Evolutionary conservation across 371 early-diverging fungal species (phyloP).

Genomic region (Dentiscutata heterogama): DNA sequence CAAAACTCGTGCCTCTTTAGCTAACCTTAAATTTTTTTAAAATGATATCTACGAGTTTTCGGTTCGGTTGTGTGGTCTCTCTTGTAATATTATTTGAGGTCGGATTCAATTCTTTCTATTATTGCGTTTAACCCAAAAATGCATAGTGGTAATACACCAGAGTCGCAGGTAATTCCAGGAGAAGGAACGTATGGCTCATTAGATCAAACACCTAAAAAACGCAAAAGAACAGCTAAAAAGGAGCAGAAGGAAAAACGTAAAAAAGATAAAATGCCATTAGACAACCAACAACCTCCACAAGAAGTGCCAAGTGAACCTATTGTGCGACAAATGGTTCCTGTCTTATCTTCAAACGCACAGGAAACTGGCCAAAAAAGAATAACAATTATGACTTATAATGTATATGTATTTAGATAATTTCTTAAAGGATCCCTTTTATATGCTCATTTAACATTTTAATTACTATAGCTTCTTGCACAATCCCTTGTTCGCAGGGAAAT

Average conservation of each 20-base stretch:
- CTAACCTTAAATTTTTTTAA: no score
- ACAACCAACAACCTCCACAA: background rate
- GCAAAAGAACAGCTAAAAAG: no score
- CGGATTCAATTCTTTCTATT: no score
- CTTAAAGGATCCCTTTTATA: background rate
- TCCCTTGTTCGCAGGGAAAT: slow-evolving; percentile 3
- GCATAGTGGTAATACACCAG: background rate
- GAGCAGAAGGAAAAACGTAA: no score
- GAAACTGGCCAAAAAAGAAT: background rate
- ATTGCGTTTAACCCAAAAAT: no score
- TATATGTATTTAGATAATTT: background rate
- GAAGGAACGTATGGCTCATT: background rate
- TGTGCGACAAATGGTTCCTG: background rate
- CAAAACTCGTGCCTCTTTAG: no score
- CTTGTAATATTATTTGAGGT: no score
- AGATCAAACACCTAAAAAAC: background rate
- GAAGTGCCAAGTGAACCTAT: slow-evolving; percentile 5
- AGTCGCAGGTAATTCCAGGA: background rate
- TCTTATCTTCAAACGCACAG: background rate
- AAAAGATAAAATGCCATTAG: background rate
- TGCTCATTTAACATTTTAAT: background rate
- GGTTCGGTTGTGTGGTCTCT: no score
- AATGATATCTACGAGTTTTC: no score
- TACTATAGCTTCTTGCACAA: slow-evolving; percentile 27
- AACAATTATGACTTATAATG: slow-evolving; percentile 31